These are phyloP conservation scores for Auricularia sp. DNA, from an alignment of 768 basidiomycete genomes.

Conservation along the genomic window DNA sequence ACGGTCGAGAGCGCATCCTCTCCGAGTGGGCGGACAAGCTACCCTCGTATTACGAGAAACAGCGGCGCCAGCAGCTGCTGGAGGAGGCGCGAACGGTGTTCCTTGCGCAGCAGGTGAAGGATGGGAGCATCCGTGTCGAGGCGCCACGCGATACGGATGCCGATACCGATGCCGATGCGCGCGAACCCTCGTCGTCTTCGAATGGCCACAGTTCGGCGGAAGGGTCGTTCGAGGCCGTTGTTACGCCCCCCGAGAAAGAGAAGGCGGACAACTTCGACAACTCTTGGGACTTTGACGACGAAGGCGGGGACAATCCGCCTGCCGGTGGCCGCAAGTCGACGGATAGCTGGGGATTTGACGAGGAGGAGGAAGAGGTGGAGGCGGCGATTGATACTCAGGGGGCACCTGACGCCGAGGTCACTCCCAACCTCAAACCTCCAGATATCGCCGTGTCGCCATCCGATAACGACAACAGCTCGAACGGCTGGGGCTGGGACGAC, in stretches of 20 bases:
- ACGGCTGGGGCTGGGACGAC: constrained; percentile 47
- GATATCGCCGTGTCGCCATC: constrained; percentile 11
- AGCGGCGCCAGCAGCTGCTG: constrained; percentile 56
- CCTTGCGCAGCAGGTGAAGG: constrained; percentile 15
- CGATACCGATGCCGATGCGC: not conserved
- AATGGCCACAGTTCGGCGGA: constrained; percentile 7
- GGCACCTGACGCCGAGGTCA: constrained; percentile 1
- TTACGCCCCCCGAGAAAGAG: constrained; percentile 30
- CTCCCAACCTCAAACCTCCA: not conserved
- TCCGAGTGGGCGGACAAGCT: constrained; percentile 61
- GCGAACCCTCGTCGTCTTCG: not conserved
- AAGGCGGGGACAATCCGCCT: not conserved
- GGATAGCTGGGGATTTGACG: constrained; percentile 11
- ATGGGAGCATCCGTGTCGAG: constrained; percentile 2
- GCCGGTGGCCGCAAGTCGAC: constrained; percentile 1
- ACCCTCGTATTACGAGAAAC: constrained; percentile 68
- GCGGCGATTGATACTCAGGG: constrained; percentile 26
- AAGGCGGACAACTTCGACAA: constrained; percentile 23
- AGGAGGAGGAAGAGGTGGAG: constrained; percentile 35
- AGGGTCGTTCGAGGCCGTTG: constrained; percentile 23
- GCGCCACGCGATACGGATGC: constrained; percentile 9
- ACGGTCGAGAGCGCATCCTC: constrained; percentile 39
- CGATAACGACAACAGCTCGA: constrained; percentile 9
- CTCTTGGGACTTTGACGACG: constrained; percentile 14
- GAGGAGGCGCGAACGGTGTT: constrained; percentile 51